Evolutionary conservation across 768 basidiomycete genomes (phyloP).

Genomic region (Lanmaoa rubissima): DNA sequence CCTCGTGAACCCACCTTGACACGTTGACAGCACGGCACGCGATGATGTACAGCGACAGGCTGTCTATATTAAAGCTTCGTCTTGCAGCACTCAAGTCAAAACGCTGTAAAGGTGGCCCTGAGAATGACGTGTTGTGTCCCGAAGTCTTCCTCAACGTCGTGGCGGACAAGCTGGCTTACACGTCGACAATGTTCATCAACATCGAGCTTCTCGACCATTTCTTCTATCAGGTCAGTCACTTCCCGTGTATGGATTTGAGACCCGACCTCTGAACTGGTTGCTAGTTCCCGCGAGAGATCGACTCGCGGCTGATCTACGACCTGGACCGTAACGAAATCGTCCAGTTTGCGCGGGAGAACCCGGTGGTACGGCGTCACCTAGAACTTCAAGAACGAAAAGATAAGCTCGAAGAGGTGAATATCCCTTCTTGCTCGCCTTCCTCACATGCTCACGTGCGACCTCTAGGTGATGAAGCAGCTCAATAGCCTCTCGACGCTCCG

Average conservation of each 20-base stretch:
- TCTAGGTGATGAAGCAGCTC: constrained; percentile 91
- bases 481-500: constrained; percentile 89
- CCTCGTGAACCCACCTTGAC: constrained; percentile 5
- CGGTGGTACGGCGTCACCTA: constrained; percentile 78
- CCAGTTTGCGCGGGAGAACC: constrained; percentile 95
- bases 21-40: constrained; percentile 77
- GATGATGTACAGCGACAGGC: constrained; percentile 79
- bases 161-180: constrained; percentile 94
- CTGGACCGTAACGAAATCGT: constrained; percentile 88
- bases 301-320: constrained; percentile 88
- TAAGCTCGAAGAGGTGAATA: constrained; percentile 87
- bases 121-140: constrained; percentile 88
- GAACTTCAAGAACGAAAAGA: constrained; percentile 97
- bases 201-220: constrained; percentile 98
- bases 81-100: constrained; percentile 84
- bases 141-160: constrained; percentile 97
- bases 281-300: constrained; percentile 97
- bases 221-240: constrained; percentile 82
- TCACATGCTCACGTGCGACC: constrained; percentile 3
- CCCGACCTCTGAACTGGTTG: not conserved
- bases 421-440: not conserved
- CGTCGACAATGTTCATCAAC: constrained; percentile 97
- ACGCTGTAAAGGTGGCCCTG: constrained; percentile 84
- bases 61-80: constrained; percentile 82
- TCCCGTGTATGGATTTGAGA: not conserved